Evolutionary conservation across 768 basidiomycete species (phyloP), one percentile per base, ranked within the genome.

Genomic region (Trametes punicea): DNA sequence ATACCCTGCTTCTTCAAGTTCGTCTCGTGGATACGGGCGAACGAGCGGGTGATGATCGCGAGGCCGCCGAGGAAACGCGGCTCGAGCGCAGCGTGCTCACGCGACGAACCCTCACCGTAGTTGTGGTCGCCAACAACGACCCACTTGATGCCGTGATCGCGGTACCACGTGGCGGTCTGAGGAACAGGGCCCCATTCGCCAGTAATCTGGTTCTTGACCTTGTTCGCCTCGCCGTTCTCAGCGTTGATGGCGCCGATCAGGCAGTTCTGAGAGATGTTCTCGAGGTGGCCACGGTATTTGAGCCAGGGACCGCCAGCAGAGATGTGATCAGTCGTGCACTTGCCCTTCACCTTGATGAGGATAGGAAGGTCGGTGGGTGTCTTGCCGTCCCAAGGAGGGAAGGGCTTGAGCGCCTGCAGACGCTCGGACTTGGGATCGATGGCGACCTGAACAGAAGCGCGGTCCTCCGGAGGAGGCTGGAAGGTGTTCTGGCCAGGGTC

Each of bases 1-100:
- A 96, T 94, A 65, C 94, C 94, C 78, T 98, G 95, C 84, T 98
- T 98, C 88, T 98, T 98, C 84, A 94, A 77, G 81, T 95, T 94
- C 69, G 93, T 93, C 78, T 91, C 94, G 75, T 96, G 95, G 75
- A 98, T 98, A 74, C 95, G 93, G 50, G 95, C 95, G 73, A 98
- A 98, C 30, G 91, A 94, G 71, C 93, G 85, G 70, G 88, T 89
- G 73, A 99, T 95, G 78, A 98, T 90, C 26, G 96, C 96, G 55
- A 93, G 80, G 60, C 95, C 96, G 59, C 93, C 94, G 56, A 97
- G 88, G 83, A 83, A 97, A 47, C 94, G 87, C 23, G 94, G 94
- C 74, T 96, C 94, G 51, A 97, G 88, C 23, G 94, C 94, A 62
- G 96, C 96, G 74, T 97, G 95, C 74, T 98, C 95, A 72, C 95